phyloP scores from a whole-genome alignment of 75 land plant genomes.

The Selaginella tamariscina region DNA sequence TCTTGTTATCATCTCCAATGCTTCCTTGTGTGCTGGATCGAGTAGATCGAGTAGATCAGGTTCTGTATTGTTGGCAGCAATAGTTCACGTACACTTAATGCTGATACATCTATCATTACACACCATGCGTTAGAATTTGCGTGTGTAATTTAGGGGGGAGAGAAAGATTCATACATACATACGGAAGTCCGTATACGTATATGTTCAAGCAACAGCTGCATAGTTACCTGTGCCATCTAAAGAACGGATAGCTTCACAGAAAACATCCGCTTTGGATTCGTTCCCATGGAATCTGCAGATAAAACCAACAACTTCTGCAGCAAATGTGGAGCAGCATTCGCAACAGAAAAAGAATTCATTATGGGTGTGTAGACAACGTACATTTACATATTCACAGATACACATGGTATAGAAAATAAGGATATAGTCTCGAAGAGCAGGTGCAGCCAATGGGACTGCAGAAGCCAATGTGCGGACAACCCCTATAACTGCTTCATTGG shows the following conservation, averaged over 20 bases:
- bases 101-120: constrained; percentile 48
- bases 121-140: not conserved
- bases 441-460: constrained; percentile 78
- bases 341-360: not conserved
- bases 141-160: not conserved
- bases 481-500: constrained; percentile 78
- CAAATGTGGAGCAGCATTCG: constrained; percentile 42
- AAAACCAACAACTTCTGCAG: constrained; percentile 74
- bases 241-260: constrained; percentile 92
- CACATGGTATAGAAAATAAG: too few relatives aligned
- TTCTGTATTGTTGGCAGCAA: constrained; percentile 79
- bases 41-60: constrained; percentile 57
- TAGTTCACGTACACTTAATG: constrained; percentile 53
- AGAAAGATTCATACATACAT: too few relatives aligned
- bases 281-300: constrained; percentile 28
- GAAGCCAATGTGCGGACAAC: constrained; percentile 70
- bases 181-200: too few relatives aligned
- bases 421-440: constrained; percentile 88
- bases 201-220: too few relatives aligned
- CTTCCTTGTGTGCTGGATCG: constrained; percentile 96
- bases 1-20: constrained; percentile 69
- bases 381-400: not conserved
- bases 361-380: not conserved
- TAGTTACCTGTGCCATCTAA: constrained; percentile 96
- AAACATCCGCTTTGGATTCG: constrained; percentile 51